phyloP scores from a whole-genome alignment of 2,329 filamentous ascomycete genomes.

The Lachnellula subtilissima region DNA sequence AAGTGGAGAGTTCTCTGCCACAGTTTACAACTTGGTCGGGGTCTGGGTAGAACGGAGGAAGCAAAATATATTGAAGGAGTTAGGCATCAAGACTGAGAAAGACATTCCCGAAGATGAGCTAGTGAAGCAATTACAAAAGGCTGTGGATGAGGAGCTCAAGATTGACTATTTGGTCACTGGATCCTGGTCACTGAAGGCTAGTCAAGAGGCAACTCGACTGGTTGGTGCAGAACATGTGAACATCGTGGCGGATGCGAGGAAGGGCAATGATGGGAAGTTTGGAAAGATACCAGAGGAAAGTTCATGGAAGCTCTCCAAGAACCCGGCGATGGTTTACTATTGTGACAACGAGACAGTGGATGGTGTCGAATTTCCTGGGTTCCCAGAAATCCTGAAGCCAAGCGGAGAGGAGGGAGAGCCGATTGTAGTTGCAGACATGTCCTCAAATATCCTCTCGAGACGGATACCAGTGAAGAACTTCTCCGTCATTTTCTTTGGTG shows the following conservation, averaged over 20 bases:
- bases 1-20: constrained; percentile 78
- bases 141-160: constrained; percentile 66
- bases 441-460: constrained; percentile 84
- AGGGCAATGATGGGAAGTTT: constrained; percentile 73
- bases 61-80: constrained; percentile 51
- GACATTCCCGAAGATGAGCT: constrained; percentile 50
- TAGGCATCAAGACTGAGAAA: constrained; percentile 42
- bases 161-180: constrained; percentile 88
- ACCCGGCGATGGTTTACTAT: constrained; percentile 74
- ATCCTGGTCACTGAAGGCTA: constrained; percentile 85
- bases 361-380: constrained; percentile 79
- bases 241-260: constrained; percentile 64
- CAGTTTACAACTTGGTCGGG: constrained; percentile 77
- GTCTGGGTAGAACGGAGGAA: constrained; percentile 73
- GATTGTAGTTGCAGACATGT: constrained; percentile 88
- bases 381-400: constrained; percentile 61
- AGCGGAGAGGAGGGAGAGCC: constrained; percentile 57
- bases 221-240: constrained; percentile 78
- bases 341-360: constrained; percentile 91
- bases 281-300: constrained; percentile 74
- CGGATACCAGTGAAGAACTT: constrained; percentile 74
- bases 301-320: constrained; percentile 68
- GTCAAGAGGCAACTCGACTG: constrained; percentile 73
- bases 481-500: constrained; percentile 82
- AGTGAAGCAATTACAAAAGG: constrained; percentile 54